These are phyloP conservation scores for Phytopythium vexans DNA, from an alignment of 352 stramenopile species.

Conservation along the genomic window DNA sequence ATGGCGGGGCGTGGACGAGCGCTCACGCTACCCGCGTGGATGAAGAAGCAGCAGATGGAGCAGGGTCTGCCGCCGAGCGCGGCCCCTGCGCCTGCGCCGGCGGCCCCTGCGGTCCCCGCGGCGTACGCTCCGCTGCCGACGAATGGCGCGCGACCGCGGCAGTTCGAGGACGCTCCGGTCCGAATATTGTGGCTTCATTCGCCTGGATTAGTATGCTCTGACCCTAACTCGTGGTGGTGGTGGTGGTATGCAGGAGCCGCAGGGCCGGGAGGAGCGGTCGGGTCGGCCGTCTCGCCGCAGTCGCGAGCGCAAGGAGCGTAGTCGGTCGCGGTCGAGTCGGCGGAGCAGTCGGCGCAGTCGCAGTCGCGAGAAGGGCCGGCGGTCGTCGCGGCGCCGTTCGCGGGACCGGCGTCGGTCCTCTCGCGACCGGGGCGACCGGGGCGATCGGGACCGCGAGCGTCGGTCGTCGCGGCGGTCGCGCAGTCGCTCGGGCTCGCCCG, in stretches of 20 bases:
- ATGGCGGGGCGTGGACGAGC: constrained; percentile 82
- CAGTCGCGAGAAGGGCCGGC: constrained; percentile 28
- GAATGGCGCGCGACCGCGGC: constrained; percentile 13
- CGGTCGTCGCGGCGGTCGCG: constrained; percentile 26
- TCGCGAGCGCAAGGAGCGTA: constrained; percentile 28
- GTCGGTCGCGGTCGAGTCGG: constrained; percentile 38
- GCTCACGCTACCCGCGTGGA: constrained; percentile 86
- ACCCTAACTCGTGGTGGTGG: not conserved
- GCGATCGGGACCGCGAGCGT: constrained; percentile 28
- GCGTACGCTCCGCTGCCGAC: constrained; percentile 5
- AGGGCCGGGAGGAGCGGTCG: constrained; percentile 13
- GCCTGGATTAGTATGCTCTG: too few relatives aligned
- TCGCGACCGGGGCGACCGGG: constrained; percentile 26
- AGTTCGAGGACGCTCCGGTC: constrained; percentile 68
- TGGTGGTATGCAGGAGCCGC: not conserved
- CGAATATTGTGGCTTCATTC: constrained; percentile 7
- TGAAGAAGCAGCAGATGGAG: constrained; percentile 75
- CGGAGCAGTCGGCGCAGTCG: constrained; percentile 25
- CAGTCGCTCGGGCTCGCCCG: constrained; percentile 41
- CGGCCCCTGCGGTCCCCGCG: constrained; percentile 9
- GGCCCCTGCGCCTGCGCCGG: constrained; percentile 1
- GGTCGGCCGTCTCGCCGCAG: constrained; percentile 33
- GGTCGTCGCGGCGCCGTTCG: constrained; percentile 28
- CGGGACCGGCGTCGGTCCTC: constrained; percentile 23
- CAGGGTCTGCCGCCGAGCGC: constrained; percentile 8